Base-by-base conservation (phyloP, 176 grass and related monocot genomes). In the Phyllostachys edulis region DNA sequence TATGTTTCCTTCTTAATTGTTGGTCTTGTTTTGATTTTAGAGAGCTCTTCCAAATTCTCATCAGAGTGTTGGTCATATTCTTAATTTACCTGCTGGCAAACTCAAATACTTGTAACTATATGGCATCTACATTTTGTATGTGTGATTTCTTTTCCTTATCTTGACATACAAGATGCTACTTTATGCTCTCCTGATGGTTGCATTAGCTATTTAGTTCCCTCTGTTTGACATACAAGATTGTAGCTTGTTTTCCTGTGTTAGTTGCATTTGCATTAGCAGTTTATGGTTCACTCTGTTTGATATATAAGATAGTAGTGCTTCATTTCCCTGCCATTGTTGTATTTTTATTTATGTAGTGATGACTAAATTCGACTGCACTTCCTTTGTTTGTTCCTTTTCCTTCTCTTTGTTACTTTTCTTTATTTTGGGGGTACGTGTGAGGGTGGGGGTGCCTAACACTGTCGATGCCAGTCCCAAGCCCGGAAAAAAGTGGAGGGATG, bases 401-500 rank as follows among this genome's bases (percentile, higher is more conserved):
- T 16, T 41, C 39, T 27, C 49, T 12, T 6, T 38, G 12, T 61
- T 18, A n/a, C 15, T 50, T 65, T n/a, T n/a, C 1, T 67, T 69
- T 37, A 5, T n/a, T 1, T 16, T 4, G 2, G 3, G 9, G 18
- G 14, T 23, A 18, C n/a, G n/a, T n/a, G n/a, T n/a, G n/a, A n/a
- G n/a, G n/a, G n/a, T n/a, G n/a, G n/a, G n/a, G n/a, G n/a, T n/a
- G n/a, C n/a, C n/a, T n/a, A n/a, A n/a, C n/a, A n/a, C n/a, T n/a
- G n/a, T n/a, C n/a, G n/a, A n/a, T 42, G 40, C 87, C 50, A 75
- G 82, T 85, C 82, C 82, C 87, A 89, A 80, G 82, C 87, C 82
- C 87, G 76, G 87, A 85, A 60, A 80, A 73, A 88, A 83, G 86
- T 88, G 79, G 86, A 88, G 79, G 80, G 79, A 83, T 23, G 7